Evolutionary conservation across 2,329 filamentous ascomycete species (phyloP).

Genomic region (Scleromitrula shiraiana): DNA sequence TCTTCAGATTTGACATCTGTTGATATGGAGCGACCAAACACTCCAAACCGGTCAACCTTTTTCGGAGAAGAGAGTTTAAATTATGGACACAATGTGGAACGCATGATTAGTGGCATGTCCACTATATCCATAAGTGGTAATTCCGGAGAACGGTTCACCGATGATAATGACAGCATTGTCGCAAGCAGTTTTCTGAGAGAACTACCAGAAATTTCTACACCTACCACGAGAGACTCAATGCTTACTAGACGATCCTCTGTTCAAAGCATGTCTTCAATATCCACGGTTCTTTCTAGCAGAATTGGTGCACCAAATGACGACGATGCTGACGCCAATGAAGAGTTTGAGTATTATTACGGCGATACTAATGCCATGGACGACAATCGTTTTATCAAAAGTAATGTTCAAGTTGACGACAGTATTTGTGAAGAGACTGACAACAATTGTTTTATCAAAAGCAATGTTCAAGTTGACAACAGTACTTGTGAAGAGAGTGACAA

Average conservation of each 20-base stretch:
- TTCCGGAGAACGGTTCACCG: background rate
- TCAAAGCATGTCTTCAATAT: background rate
- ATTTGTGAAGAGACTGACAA: no score
- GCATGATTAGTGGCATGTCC: background rate
- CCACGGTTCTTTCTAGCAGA: background rate
- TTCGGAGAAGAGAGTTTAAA: background rate
- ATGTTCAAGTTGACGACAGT: no score
- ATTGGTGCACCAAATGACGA: background rate
- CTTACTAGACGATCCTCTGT: background rate
- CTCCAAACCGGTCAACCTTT: constrained; percentile 1
- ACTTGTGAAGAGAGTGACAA: background rate
- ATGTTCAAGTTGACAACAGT: no score
- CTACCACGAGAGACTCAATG: background rate
- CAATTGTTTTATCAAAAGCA: no score
- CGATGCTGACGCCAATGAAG: background rate
- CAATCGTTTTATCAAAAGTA: no score
- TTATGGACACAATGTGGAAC: background rate
- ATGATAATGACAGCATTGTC: background rate
- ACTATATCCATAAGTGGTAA: background rate
- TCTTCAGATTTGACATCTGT: constrained; percentile 13
- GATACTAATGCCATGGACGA: no score
- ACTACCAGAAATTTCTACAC: background rate
- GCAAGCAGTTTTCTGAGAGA: background rate
- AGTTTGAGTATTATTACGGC: background rate
- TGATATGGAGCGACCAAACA: background rate